These are phyloP conservation scores for Monosporascus sp. DNA, from an alignment of 2,329 filamentous ascomycete genomes.

Conservation along the genomic window DNA sequence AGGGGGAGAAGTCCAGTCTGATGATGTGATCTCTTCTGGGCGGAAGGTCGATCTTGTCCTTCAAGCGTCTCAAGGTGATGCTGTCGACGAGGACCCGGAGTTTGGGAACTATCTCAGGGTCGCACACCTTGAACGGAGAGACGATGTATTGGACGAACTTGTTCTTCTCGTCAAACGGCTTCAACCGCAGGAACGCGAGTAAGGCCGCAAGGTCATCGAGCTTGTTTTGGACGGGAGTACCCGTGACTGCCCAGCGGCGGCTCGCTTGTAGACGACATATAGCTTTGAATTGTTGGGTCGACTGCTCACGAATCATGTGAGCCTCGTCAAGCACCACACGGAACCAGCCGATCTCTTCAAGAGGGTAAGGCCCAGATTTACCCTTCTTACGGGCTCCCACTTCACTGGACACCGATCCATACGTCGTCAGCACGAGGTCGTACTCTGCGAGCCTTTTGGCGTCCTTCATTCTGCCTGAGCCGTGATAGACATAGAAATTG, in stretches of 20 bases:
- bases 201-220: slow-evolving; percentile 85
- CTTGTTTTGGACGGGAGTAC: slow-evolving; percentile 91
- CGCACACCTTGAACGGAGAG: slow-evolving; percentile 78
- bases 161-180: slow-evolving; percentile 74
- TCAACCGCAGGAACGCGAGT: slow-evolving; percentile 76
- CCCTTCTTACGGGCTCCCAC: slow-evolving; percentile 57
- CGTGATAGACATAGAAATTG: slow-evolving; percentile 81
- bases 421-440: slow-evolving; percentile 89
- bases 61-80: slow-evolving; percentile 86
- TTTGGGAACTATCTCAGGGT: slow-evolving; percentile 77
- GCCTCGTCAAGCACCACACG: slow-evolving; percentile 92
- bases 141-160: slow-evolving; percentile 78
- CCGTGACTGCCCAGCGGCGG: slow-evolving; percentile 93
- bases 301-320: slow-evolving; percentile 85
- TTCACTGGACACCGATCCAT: slow-evolving; percentile 81
- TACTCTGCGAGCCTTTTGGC: slow-evolving; percentile 62
- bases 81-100: slow-evolving; percentile 86
- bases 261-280: slow-evolving; percentile 74
- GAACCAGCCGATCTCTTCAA: slow-evolving; percentile 84
- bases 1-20: slow-evolving; percentile 66
- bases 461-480: slow-evolving; percentile 67
- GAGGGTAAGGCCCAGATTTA: slow-evolving; percentile 56
- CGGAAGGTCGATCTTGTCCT: slow-evolving; percentile 84
- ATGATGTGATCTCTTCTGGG: slow-evolving; percentile 67
- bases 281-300: slow-evolving; percentile 76